Evolutionary conservation across 805 yeast species (phyloP).

Genomic region (Yarrowia alimentaria): DNA sequence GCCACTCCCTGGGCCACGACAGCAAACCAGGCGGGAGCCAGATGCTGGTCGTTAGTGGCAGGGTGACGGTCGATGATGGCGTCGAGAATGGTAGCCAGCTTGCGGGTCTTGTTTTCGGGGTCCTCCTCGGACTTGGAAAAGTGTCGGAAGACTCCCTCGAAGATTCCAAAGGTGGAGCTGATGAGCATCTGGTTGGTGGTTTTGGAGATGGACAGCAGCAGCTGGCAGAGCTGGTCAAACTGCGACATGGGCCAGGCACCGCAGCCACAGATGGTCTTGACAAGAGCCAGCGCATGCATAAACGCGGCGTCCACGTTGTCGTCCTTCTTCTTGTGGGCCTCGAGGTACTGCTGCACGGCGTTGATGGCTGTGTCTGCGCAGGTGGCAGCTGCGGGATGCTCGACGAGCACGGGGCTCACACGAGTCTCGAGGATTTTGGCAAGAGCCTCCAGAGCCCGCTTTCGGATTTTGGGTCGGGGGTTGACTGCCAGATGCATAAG

Average conservation of each 20-base stretch:
- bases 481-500: constrained; percentile 76
- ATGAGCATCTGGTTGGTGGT: constrained; percentile 82
- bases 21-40: constrained; percentile 94
- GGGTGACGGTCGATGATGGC: constrained; percentile 80
- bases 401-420: constrained; percentile 74
- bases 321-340: constrained; percentile 39
- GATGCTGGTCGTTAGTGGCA: constrained; percentile 72
- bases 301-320: constrained; percentile 51
- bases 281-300: constrained; percentile 75
- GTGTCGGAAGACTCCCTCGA: constrained; percentile 73
- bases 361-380: constrained; percentile 69
- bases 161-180: constrained; percentile 77
- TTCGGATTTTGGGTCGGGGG: constrained; percentile 91
- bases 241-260: constrained; percentile 79
- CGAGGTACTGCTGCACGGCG: constrained; percentile 50
- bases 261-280: constrained; percentile 66
- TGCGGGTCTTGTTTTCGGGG: constrained; percentile 54
- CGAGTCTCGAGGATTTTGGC: constrained; percentile 58
- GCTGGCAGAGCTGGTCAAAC: constrained; percentile 71
- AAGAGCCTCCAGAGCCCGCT: constrained; percentile 92
- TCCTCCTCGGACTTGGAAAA: constrained; percentile 51
- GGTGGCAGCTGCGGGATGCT: constrained; percentile 71
- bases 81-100: constrained; percentile 61
- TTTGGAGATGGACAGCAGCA: constrained; percentile 69
- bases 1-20: constrained; percentile 80